Base-by-base conservation (phyloP, 2,329 filamentous ascomycete species). In the Davidsoniella neocaledoniae region DNA sequence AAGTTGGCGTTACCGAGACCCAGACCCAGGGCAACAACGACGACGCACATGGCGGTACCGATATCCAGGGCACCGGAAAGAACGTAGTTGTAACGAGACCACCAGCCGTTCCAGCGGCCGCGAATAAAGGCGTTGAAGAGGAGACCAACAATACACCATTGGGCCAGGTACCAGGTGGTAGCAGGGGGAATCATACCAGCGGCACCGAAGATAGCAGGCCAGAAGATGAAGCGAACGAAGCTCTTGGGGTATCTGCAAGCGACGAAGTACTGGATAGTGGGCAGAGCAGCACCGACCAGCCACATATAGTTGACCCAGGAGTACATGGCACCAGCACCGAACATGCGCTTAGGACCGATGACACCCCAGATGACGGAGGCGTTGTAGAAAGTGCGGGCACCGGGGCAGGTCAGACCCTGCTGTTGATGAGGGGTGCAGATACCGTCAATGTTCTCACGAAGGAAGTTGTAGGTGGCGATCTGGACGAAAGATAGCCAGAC, bases 341-440 rank as follows among this genome's bases (percentile, higher is more conserved):
- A 64, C 36, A 64, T 61, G 45, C 57, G 56, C 37, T 50, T 55
- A 2, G 63, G 63, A 1, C 63, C 77, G 50, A 81, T 76, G 16
- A 76, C 66, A 51, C 77, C 77, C 76, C 76, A 78, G 50, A 77
- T 71, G 5, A 78, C 67, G 17, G 72, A 75, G 23, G 71, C 71
- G 21, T 73, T 76, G 63, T 74, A 79, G 58, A 79, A 79, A 0
- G 76, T 74, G 21, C 69, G 69, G 14, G 71, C 72, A 36, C 68
- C 67, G 7, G 76, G 76, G 57, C 76, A 79, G 19, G 64, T 73
- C 56, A 77, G 72, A 46, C 71, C 68, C 56, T 71, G 68, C 1
- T 58, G 26, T 55, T 77, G 72, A 0, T 65, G 37, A 0, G 57
- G 49, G 1, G 64, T 67, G 62, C 77, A 81, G 25, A 80, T 68